phyloP scores from a whole-genome alignment of 176 grass and related monocot species.

The Eragrostis nindensis region DNA sequence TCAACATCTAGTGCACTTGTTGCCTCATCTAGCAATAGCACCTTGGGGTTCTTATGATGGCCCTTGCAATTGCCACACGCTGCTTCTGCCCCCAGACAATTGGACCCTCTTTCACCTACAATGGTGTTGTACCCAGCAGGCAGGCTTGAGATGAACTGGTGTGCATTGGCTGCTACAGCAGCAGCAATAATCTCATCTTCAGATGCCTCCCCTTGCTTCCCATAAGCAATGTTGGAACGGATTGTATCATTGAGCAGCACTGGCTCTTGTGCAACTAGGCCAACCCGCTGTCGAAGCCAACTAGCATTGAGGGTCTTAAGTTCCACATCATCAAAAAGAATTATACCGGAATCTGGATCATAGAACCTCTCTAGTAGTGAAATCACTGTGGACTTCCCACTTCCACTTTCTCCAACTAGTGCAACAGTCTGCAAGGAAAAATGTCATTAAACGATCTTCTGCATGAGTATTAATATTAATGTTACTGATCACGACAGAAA shows the following conservation, averaged over 20 bases:
- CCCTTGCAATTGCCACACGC: conserved; percentile 70
- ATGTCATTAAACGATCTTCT: neutral
- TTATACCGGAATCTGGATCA: conserved; percentile 59
- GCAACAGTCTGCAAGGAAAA: conserved; percentile 63
- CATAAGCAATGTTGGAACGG: too few species aligned
- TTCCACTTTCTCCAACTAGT: conserved; percentile 82
- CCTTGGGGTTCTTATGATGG: conserved; percentile 64
- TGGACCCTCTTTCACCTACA: conserved; percentile 72
- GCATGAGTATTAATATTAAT: too few species aligned
- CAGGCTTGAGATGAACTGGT: conserved; percentile 33
- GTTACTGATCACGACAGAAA: neutral
- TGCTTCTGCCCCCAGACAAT: conserved; percentile 84
- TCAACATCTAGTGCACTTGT: conserved; percentile 73
- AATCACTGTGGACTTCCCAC: conserved; percentile 73
- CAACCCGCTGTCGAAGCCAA: too few species aligned
- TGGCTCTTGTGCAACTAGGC: too few species aligned
- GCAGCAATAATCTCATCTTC: too few species aligned
- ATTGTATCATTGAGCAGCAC: too few species aligned
- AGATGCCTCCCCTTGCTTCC: too few species aligned
- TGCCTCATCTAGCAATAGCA: conserved; percentile 70
- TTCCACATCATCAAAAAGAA: conserved; percentile 61
- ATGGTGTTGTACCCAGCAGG: conserved; percentile 61
- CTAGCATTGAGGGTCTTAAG: too few species aligned
- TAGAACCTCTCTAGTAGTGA: conserved; percentile 83
- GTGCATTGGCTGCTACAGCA: too few species aligned